Conservation (phyloP, 108 stramenopile genomes). For the Skeletonema tropicum region DNA sequence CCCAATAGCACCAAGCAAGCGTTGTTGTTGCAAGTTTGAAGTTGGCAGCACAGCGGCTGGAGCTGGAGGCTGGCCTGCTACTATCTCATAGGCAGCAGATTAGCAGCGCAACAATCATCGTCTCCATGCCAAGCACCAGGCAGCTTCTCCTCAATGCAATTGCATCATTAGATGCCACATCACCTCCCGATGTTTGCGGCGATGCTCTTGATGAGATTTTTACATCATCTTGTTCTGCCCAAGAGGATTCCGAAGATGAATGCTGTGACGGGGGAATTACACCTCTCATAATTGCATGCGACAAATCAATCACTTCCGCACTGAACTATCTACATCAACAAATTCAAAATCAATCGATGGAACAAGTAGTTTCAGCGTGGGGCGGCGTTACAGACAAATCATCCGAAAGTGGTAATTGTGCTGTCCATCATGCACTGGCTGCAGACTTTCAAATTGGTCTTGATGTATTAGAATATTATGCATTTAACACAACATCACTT, state of each 20-base stretch:
- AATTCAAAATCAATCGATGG: slow-evolving; percentile 8
- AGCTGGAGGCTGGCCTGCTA: no score
- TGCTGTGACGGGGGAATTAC: slow-evolving; percentile 41
- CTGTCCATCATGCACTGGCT: slow-evolving; percentile 66
- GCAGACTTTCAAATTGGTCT: slow-evolving; percentile 53
- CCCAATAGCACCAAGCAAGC: no score
- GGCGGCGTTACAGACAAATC: slow-evolving; percentile 43
- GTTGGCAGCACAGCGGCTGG: no score
- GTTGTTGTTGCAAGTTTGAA: no score
- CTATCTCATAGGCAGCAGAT: no score
- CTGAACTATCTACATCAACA: slow-evolving; percentile 27
- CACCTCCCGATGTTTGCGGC: not conserved
- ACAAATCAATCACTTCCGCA: slow-evolving; percentile 46
- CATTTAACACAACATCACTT: not conserved
- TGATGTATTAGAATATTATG: slow-evolving; percentile 35
- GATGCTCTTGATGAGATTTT: slow-evolving; percentile 8
- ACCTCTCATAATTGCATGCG: slow-evolving; percentile 73
- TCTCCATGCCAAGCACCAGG: slow-evolving; percentile 2
- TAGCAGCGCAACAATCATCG: not conserved
- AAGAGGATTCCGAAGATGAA: not conserved
- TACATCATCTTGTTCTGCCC: not conserved
- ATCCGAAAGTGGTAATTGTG: slow-evolving; percentile 49
- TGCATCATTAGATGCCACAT: slow-evolving; percentile 8
- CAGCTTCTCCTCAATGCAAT: slow-evolving; percentile 23
- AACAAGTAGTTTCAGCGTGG: slow-evolving; percentile 9